Evolutionary conservation across 1,139 yeast species (phyloP), one percentile per base, ranked within the genome.

Genomic region (Hyphopichia buzzinii): DNA sequence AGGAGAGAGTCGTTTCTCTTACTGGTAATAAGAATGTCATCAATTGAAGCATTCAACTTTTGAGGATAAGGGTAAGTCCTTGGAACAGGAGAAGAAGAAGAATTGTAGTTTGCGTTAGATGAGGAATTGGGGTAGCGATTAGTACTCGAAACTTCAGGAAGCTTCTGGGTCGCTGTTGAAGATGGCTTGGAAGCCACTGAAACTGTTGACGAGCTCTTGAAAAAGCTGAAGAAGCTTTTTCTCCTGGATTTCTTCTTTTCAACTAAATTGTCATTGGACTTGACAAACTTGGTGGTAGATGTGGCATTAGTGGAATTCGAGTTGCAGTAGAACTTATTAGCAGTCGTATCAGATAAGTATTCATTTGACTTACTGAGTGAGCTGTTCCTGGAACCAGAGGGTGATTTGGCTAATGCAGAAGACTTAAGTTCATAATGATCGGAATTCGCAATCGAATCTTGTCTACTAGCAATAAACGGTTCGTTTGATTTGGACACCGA

Each of bases 21-120:
- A n/a, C 26, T 32, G 13, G 35, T 32, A 5, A 32, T 26, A 6
- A 33, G 12, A 11, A 33, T 26, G 22, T 33, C 35, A 28, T 33
- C 35, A 15, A 33, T 15, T 11, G 35, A 33, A n/a, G 16, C 19
- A 13, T 31, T 31, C 29, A 24, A 25, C 10, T 19, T 19, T 10
- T 19, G 23, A 10, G 23, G 10, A 19, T 19, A 19, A 7, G 23
- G 23, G 10, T 19, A 19, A 10, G 23, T 7, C 8, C 23, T 6
- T 7, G 23, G 23, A 19, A 19, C 23, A 19, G 23, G 8, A 6
- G 23, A 19, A 10, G 8, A 6, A 19, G 23, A 19, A 10, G 23
- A 10, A 6, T 19, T 19, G 8, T 10, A 7, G 23, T 10, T 19
- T 6, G 8, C 10, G 23, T 19, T 10, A 7, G 23, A 6, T 7